A percentile compares a stretch with the other conserved stretches of the same genome.
phyloP scores from a whole-genome alignment of 257 asterid genomes.

The Salvia rosmarinus region DNA sequence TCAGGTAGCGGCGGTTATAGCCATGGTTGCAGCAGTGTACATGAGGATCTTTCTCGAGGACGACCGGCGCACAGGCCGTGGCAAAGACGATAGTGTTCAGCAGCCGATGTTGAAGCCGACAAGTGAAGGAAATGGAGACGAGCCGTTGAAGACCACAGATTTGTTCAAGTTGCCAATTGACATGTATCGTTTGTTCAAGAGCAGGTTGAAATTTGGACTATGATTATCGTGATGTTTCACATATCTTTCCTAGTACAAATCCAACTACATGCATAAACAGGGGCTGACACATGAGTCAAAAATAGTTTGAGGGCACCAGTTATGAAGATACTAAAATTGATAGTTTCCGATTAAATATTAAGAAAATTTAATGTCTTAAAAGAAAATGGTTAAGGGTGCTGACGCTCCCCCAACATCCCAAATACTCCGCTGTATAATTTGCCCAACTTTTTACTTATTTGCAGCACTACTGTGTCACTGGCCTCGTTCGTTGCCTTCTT shows the following conservation, averaged over 20 bases:
- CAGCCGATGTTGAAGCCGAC: slow-evolving; percentile 34
- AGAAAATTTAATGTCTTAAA: too few species aligned
- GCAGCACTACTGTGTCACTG: slow-evolving; percentile 55
- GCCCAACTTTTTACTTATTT: slow-evolving; percentile 8
- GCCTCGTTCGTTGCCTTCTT: slow-evolving; percentile 62
- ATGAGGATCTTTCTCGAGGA: slow-evolving; percentile 58
- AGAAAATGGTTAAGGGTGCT: too few species aligned
- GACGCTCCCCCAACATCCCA: too few species aligned
- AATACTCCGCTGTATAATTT: not conserved
- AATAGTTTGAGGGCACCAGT: too few species aligned
- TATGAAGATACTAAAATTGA: too few species aligned
- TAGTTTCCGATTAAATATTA: too few species aligned
- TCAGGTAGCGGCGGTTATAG: slow-evolving; percentile 51
- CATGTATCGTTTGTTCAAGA: slow-evolving; percentile 49
- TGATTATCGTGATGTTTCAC: too few species aligned
- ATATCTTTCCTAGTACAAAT: too few species aligned
- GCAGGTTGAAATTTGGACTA: slow-evolving; percentile 38
- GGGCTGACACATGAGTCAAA: too few species aligned
- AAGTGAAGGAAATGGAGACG: slow-evolving; percentile 1
- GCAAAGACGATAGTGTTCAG: slow-evolving; percentile 26
- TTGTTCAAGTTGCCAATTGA: slow-evolving; percentile 42
- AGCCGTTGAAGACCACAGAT: slow-evolving; percentile 5
- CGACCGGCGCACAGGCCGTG: not conserved
- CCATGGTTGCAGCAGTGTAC: slow-evolving; percentile 52
- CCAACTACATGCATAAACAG: too few species aligned